Evolutionary conservation across 1,284 basidiomycete species (phyloP), one percentile per base, ranked within the genome.

Genomic region (Pisolithus thermaeus): DNA sequence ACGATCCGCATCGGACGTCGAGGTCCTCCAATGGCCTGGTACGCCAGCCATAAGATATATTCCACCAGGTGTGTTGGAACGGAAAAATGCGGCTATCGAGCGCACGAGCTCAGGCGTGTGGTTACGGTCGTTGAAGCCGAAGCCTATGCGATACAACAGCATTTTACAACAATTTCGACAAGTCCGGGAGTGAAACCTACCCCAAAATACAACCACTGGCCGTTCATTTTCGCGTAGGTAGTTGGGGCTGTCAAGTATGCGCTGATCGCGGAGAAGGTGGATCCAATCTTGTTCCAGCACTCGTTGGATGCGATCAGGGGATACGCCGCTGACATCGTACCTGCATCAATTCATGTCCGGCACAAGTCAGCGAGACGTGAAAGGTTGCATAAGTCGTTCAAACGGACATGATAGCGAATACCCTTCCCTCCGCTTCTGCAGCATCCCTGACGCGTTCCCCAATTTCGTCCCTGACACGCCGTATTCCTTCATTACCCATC

Each of bases 371-470:
- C 22, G 14, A 22, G 9, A 41, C 18, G 18, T 41, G 9, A 16
- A 9, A n/a, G 14, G 14, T 2, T 16, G 28, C 8, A 35, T 20
- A 23, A 7, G 27, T 39, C 12, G 14, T 30, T 1, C 7, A 9
- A 36, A 70, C 84, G 59, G 53, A 87, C 88, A 90, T 90, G 56
- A 90, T 84, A 5, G 87, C 84, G 63, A 80, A 90, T 1, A 87
- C 85, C 45, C 88, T 71, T 1, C 84, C 86, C 60, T 89, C 84
- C 47, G 75, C 75, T 70, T 90, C 88, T 3, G 87, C 85, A 16
- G 86, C 84, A 57, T 83, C 82, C 54, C 75, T 70, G 7, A 90
- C 87, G 12, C 76, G 71, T 53, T 84, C 77, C 1, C 84, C 81
- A 2, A 90, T 73, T 59, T 90, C 84, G 58, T 91, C 88, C 39